Conservation (phyloP, 257 asterid genomes). For the Verbascum thapsus region DNA sequence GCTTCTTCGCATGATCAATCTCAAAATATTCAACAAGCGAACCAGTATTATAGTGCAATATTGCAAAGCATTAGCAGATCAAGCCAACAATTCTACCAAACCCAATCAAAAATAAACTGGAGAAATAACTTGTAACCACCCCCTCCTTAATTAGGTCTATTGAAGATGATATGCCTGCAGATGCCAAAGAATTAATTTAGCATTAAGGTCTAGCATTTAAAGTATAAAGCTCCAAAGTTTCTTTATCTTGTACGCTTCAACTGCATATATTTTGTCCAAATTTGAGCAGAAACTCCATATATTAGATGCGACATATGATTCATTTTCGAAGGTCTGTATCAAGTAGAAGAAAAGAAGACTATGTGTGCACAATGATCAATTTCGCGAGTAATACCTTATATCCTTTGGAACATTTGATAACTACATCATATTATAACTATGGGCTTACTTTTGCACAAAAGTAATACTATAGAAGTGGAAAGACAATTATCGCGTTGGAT, state of each 20-base stretch:
- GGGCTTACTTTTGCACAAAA: background rate
- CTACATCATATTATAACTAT: background rate
- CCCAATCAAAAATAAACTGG: background rate
- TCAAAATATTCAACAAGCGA: conserved; percentile 17
- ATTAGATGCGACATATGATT: background rate
- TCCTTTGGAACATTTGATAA: conserved; percentile 7
- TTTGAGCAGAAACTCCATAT: conserved; percentile 10
- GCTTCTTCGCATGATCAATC: conserved; percentile 21
- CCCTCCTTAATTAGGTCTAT: background rate
- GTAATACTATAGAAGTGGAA: background rate
- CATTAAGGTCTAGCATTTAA: conserved; percentile 1
- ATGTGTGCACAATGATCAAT: background rate
- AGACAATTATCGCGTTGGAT: background rate
- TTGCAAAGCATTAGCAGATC: conserved; percentile 4
- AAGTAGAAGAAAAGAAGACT: too few relatives aligned
- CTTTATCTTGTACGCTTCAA: background rate
- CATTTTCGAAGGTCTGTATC: too few relatives aligned
- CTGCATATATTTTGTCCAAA: conserved; percentile 6
- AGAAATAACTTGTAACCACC: background rate
- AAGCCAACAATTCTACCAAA: too few relatives aligned
- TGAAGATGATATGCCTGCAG: background rate
- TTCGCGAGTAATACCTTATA: conserved; percentile 1
- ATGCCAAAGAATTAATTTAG: background rate
- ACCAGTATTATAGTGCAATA: background rate
- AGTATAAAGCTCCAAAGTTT: background rate